A percentile compares a stretch with the other conserved stretches of the same genome.
Evolutionary conservation across 2,329 filamentous ascomycete species (phyloP).

Genomic region (Pseudocercospora fijiensis): DNA sequence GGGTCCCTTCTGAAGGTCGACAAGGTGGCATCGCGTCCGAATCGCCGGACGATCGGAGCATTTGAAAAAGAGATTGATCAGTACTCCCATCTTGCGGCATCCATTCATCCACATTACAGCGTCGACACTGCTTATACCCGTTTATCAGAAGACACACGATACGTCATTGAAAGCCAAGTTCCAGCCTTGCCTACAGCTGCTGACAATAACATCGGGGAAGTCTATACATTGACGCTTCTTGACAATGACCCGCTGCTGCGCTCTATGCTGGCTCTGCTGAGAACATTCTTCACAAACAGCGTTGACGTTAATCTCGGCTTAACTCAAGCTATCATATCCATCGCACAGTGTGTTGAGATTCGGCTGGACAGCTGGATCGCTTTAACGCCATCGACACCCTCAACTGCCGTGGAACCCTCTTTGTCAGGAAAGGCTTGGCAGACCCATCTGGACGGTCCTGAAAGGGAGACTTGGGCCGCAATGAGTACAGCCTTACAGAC

Average conservation of each 20-base stretch:
- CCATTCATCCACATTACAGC: constrained; percentile 66
- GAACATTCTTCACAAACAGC: constrained; percentile 83
- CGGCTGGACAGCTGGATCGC: constrained; percentile 88
- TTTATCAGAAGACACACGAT: constrained; percentile 65
- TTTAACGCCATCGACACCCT: constrained; percentile 32
- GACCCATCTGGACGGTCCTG: constrained; percentile 38
- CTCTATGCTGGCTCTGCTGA: constrained; percentile 59
- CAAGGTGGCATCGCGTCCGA: constrained; percentile 54
- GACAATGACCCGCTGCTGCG: constrained; percentile 60
- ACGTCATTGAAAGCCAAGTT: constrained; percentile 36
- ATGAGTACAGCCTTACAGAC: constrained; percentile 37
- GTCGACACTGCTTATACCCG: constrained; percentile 72
- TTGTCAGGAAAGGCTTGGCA: constrained; percentile 42
- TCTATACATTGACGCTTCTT: constrained; percentile 21
- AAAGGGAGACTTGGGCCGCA: constrained; percentile 29
- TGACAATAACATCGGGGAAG: constrained; percentile 3
- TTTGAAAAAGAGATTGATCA: constrained; percentile 73
- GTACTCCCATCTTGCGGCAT: constrained; percentile 66
- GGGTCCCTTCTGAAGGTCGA: constrained; percentile 71
- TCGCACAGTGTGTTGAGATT: constrained; percentile 82
- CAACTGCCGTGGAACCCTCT: constrained; percentile 33
- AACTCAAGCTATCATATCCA: constrained; percentile 77
- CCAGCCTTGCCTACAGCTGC: constrained; percentile 13
- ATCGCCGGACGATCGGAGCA: constrained; percentile 67
- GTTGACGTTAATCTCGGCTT: constrained; percentile 87